phyloP scores from a whole-genome alignment of 164 flowering plant genomes.

The Berberis thunbergii region DNA sequence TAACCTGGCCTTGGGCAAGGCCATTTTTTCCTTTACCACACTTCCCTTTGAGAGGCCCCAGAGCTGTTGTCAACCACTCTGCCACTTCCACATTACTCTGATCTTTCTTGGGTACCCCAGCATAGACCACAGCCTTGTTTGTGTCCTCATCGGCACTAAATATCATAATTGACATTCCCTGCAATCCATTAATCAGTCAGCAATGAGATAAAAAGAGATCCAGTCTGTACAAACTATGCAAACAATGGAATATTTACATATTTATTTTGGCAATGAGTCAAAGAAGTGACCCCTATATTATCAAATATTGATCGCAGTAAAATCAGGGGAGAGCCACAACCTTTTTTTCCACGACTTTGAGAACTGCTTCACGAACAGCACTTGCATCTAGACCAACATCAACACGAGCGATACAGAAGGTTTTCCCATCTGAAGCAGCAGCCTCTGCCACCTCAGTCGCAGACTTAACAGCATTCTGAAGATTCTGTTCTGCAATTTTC shows the following conservation, averaged over 20 bases:
- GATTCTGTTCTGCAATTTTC: constrained; percentile 69
- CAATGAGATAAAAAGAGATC: neutral
- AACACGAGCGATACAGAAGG: constrained; percentile 55
- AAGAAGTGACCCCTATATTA: neutral
- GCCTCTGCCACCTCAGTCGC: constrained; percentile 56
- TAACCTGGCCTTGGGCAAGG: constrained; percentile 89
- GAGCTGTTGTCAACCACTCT: constrained; percentile 73
- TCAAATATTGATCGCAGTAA: neutral
- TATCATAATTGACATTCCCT: constrained; percentile 79
- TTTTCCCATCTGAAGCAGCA: constrained; percentile 64
- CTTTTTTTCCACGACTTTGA: constrained; percentile 62
- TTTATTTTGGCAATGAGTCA: neutral
- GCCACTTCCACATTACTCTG: constrained; percentile 49
- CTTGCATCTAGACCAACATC: constrained; percentile 77
- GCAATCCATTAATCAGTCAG: constrained; percentile 2
- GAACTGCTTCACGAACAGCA: constrained; percentile 88
- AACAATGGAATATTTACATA: neutral
- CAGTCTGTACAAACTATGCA: neutral
- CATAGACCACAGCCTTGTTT: constrained; percentile 85
- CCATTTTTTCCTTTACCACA: constrained; percentile 88
- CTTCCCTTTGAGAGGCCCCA: constrained; percentile 72
- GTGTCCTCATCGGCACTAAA: constrained; percentile 66
- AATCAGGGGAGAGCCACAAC: constrained; percentile 13
- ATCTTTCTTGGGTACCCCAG: constrained; percentile 71
- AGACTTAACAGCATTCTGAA: constrained; percentile 51